Evolutionary conservation across 805 yeast species (phyloP).

Genomic region (Myxozyma vanderwaltii): DNA sequence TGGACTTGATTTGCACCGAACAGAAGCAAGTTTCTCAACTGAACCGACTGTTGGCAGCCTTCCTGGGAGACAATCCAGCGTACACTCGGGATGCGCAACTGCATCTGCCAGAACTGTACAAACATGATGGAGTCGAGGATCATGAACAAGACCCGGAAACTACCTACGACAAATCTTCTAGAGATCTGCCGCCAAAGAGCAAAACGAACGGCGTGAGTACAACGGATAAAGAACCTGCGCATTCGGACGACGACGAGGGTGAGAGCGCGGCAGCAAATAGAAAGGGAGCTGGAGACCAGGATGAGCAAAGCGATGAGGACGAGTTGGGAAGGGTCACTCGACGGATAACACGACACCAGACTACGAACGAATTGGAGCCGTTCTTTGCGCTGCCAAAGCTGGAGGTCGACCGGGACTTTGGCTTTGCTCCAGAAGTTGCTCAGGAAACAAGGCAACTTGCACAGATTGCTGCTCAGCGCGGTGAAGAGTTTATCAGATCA

Average conservation of each 20-base stretch:
- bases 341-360: slow-evolving; percentile 39
- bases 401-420: slow-evolving; percentile 52
- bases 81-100: slow-evolving; percentile 64
- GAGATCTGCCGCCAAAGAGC: neutral
- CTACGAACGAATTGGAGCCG: slow-evolving; percentile 52
- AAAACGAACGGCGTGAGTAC: neutral
- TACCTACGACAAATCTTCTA: neutral
- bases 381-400: slow-evolving; percentile 66
- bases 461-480: slow-evolving; percentile 78
- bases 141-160: slow-evolving; percentile 33
- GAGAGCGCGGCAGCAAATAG: slow-evolving; percentile 15
- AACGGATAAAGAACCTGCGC: neutral
- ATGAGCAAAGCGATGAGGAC: slow-evolving; percentile 14
- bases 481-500: slow-evolving; percentile 83
- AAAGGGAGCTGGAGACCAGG: slow-evolving; percentile 24
- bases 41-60: slow-evolving; percentile 69
- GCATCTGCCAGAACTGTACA: slow-evolving; percentile 70
- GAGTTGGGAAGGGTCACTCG: slow-evolving; percentile 32
- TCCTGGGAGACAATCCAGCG: slow-evolving; percentile 84
- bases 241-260: neutral
- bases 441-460: slow-evolving; percentile 72
- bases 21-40: slow-evolving; percentile 74
- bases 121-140: slow-evolving; percentile 44
- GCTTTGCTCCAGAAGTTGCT: slow-evolving; percentile 57
- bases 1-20: slow-evolving; percentile 78